These are phyloP conservation scores for Malania oleifera DNA, from an alignment of 164 flowering plant genomes.

Conservation along the genomic window DNA sequence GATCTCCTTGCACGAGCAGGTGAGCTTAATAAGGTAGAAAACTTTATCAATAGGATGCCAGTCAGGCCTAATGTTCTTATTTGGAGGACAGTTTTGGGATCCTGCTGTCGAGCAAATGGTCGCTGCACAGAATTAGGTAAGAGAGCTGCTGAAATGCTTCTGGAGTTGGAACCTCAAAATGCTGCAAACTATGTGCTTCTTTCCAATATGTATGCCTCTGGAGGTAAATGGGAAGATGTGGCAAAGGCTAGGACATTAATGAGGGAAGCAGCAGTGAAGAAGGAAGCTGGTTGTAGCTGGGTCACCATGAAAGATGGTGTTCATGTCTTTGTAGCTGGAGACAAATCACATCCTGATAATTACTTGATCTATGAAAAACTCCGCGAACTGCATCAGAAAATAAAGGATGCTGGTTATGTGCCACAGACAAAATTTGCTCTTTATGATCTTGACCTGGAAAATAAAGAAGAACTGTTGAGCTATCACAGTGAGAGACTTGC, in stretches of 20 bases:
- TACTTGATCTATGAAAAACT: conserved; percentile 63
- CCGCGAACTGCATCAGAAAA: conserved; percentile 45
- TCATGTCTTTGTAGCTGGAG: conserved; percentile 83
- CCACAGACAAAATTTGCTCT: conserved; percentile 66
- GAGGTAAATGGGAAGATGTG: conserved; percentile 70
- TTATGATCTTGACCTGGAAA: conserved; percentile 79
- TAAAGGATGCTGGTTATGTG: conserved; percentile 69
- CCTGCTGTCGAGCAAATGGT: conserved; percentile 59
- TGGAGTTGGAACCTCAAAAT: conserved; percentile 80
- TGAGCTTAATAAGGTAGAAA: conserved; percentile 54
- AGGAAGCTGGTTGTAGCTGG: conserved; percentile 95
- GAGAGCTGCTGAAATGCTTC: conserved; percentile 64
- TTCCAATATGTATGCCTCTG: conserved; percentile 77
- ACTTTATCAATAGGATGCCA: conserved; percentile 67
- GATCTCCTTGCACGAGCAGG: conserved; percentile 87
- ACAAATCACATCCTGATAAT: conserved; percentile 66
- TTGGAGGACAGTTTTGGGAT: conserved; percentile 85
- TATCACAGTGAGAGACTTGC: conserved; percentile 90
- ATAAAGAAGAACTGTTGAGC: conserved; percentile 71
- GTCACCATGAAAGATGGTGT: conserved; percentile 84
- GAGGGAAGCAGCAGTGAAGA: conserved; percentile 55
- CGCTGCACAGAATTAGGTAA: conserved; percentile 49
- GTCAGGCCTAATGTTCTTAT: conserved; percentile 60
- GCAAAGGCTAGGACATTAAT: conserved; percentile 54
- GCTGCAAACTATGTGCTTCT: conserved; percentile 78